Evolutionary conservation across 352 stramenopile genomes (phyloP).

Genomic region (Pythium brassicae): DNA sequence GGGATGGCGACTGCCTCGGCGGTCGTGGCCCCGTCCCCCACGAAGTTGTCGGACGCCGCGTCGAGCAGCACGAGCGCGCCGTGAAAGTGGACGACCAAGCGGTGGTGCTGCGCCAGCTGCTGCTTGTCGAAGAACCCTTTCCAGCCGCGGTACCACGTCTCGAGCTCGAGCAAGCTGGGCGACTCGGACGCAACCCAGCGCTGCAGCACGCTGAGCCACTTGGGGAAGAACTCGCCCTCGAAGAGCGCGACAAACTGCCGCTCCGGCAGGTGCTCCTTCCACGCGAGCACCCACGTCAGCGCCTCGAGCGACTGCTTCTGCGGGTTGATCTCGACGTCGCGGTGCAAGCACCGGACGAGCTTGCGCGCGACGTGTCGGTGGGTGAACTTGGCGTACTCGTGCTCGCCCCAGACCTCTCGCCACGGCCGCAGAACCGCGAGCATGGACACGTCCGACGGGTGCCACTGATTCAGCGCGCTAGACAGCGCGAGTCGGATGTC

Average conservation of each 20-base stretch:
- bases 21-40: background rate
- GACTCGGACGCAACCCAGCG: constrained; percentile 51
- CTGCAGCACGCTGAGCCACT: constrained; percentile 84
- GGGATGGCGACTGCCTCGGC: constrained; percentile 21
- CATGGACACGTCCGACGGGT: constrained; percentile 70
- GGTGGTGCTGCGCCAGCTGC: constrained; percentile 41
- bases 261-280: constrained; percentile 59
- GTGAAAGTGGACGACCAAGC: constrained; percentile 78
- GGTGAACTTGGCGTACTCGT: constrained; percentile 83
- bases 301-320: constrained; percentile 61
- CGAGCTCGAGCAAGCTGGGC: constrained; percentile 55
- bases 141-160: constrained; percentile 85
- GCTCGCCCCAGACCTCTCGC: constrained; percentile 66
- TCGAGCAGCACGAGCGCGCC: constrained; percentile 68
- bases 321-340: constrained; percentile 81
- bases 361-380: constrained; percentile 75
- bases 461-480: constrained; percentile 70
- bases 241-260: constrained; percentile 79
- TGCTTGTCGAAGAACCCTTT: constrained; percentile 75
- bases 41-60: constrained; percentile 25
- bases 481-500: constrained; percentile 65
- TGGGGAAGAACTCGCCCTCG: constrained; percentile 90
- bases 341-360: constrained; percentile 68
- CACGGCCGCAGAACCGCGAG: constrained; percentile 62
- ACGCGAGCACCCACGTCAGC: constrained; percentile 72